Percentiles rank a stretch among this genome's conserved stretches.
Evolutionary conservation across 441 rosid species (phyloP).

Genomic region (Gossypium trilobum): DNA sequence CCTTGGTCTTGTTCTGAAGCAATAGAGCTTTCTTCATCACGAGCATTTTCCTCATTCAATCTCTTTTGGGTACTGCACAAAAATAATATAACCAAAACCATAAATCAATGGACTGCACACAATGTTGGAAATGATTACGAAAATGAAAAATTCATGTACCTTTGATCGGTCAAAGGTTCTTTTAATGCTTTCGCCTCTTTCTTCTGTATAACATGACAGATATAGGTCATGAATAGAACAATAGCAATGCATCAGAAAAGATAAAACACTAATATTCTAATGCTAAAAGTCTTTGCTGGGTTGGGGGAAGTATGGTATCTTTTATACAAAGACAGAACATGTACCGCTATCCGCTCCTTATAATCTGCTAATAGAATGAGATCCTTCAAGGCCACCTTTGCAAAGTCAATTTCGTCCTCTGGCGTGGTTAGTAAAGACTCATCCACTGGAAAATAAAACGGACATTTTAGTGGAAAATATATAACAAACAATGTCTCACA

Average conservation of each 20-base stretch:
- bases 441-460: slow-evolving; percentile 35
- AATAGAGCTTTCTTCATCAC: slow-evolving; percentile 30
- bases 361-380: slow-evolving; percentile 60
- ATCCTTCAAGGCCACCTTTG: slow-evolving; percentile 54
- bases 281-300: neutral
- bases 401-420: slow-evolving; percentile 55
- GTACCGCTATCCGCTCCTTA: slow-evolving; percentile 56
- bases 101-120: neutral
- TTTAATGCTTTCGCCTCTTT: slow-evolving; percentile 44
- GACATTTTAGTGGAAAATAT: slow-evolving; percentile 1
- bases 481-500: neutral
- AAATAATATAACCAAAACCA: slow-evolving; percentile 12
- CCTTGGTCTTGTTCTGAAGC: slow-evolving; percentile 31
- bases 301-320: neutral
- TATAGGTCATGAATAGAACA: neutral
- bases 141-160: slow-evolving; percentile 29
- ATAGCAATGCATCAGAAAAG: slow-evolving; percentile 8
- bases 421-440: slow-evolving; percentile 62
- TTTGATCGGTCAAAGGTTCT: slow-evolving; percentile 29
- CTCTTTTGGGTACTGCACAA: slow-evolving; percentile 30
- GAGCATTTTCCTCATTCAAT: slow-evolving; percentile 30
- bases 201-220: slow-evolving; percentile 32
- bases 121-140: neutral
- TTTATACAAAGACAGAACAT: neutral
- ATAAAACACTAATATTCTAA: neutral